These are phyloP conservation scores for Coemansia furcata DNA, from an alignment of 192 early-diverging fungal genomes.

Conservation along the genomic window DNA sequence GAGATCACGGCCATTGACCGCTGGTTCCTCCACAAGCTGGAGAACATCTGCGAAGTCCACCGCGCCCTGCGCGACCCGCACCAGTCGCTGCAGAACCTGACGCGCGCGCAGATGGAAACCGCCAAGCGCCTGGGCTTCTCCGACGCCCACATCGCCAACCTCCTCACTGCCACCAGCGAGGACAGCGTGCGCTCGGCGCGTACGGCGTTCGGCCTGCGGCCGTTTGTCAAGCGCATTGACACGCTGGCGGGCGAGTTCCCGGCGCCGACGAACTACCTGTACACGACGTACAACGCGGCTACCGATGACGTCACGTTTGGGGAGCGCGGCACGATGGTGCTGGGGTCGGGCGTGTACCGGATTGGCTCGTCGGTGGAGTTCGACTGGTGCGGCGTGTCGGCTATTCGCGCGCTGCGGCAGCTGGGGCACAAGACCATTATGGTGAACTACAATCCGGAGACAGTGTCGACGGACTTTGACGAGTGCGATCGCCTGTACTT, in stretches of 20 bases:
- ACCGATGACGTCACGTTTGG: conserved; percentile 83
- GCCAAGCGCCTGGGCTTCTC: conserved; percentile 92
- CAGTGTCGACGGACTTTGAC: conserved; percentile 97
- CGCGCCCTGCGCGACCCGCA: conserved; percentile 49
- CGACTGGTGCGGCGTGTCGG: conserved; percentile 86
- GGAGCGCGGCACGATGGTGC: conserved; percentile 90
- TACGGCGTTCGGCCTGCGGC: conserved; percentile 72
- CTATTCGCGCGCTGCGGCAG: conserved; percentile 78
- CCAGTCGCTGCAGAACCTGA: conserved; percentile 56
- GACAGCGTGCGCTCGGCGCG: conserved; percentile 73
- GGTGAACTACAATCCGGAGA: conserved; percentile 99
- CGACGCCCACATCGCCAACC: conserved; percentile 78
- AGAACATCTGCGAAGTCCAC: conserved; percentile 71
- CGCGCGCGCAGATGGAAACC: conserved; percentile 56
- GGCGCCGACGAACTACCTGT: conserved; percentile 93
- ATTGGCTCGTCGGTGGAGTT: conserved; percentile 98
- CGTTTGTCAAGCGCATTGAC: conserved; percentile 93
- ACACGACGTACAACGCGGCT: conserved; percentile 95
- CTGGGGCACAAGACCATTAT: conserved; percentile 85
- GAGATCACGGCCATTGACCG: conserved; percentile 84
- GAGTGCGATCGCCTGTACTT: conserved; percentile 99
- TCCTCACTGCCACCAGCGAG: conserved; percentile 43
- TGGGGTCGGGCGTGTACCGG: conserved; percentile 96
- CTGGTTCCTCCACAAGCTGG: conserved; percentile 89
- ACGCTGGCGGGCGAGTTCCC: conserved; percentile 97